Evolutionary conservation across 1,284 basidiomycete genomes (phyloP), one percentile per base, ranked within the genome.

Genomic region (Tylopilus sp.): DNA sequence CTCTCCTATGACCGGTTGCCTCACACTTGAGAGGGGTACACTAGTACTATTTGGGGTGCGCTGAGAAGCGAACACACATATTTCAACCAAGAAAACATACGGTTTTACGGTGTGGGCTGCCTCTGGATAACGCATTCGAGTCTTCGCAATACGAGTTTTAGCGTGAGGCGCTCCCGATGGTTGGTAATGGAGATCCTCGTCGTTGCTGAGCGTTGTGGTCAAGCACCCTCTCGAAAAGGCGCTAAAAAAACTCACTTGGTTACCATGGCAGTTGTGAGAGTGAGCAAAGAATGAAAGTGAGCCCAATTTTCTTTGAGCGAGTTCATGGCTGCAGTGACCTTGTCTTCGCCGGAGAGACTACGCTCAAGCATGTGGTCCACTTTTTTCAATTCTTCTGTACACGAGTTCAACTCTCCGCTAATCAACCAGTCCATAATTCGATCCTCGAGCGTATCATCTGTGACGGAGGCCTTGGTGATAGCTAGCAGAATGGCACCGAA

Each of bases 221-320:
- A 6, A 47, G 8, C 13, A 53, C 16, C 13, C 1, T 16, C 16
- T 9, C 18, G 13, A n/a, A 24, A 6, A 8, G 15, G 15, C n/a
- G 26, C 33, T 19, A 6, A 16, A 15, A 58, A 36, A 36, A 26
- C 38, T 15, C 15, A 62, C 38, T 38, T 15, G 38, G 15, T 8
- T 52, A 39, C 53, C 12, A 38, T 16, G 32, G 53, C 24, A 4
- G n/a, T n/a, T n/a, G n/a, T n/a, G n/a, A 51, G 55, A 29, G 49
- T 36, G n/a, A 62, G 55, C 55, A 62, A 53, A n/a, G 53, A 62
- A 29, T 29, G 51, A 24, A 58, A 62, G 33, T 36, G 33, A 36
- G 6, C 10, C 33, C 33, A 36, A 10, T 36, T 6, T 36, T 58
- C 47, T n/a, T 62, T 32, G 16, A 62, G 58, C 39, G 41, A 36